These are phyloP conservation scores for Citrus medica DNA, from an alignment of 345 rosid species.

Conservation along the genomic window DNA sequence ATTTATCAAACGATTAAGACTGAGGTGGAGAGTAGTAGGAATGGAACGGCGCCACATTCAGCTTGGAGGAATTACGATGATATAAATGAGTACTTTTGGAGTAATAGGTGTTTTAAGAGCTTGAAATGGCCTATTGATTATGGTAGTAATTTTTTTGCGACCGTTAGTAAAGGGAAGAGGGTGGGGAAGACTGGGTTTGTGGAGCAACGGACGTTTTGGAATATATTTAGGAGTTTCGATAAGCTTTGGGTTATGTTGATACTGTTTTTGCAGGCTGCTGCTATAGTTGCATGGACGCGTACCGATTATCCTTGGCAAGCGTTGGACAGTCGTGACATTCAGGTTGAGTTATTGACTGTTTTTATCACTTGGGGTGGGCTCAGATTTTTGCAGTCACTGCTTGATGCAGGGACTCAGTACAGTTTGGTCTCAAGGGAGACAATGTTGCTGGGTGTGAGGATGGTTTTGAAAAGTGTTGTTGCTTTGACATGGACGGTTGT, in stretches of 20 bases:
- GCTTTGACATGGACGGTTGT: slow-evolving; percentile 72
- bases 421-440: slow-evolving; percentile 76
- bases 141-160: slow-evolving; percentile 47
- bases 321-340: slow-evolving; percentile 42
- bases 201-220: slow-evolving; percentile 88
- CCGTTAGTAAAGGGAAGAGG: slow-evolving; percentile 30
- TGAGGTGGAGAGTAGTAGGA: slow-evolving; percentile 61
- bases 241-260: slow-evolving; percentile 72
- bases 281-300: slow-evolving; percentile 74
- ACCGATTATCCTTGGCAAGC: slow-evolving; percentile 48
- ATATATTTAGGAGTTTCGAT: slow-evolving; percentile 78
- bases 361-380: slow-evolving; percentile 81
- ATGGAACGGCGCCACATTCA: slow-evolving; percentile 75
- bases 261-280: slow-evolving; percentile 66
- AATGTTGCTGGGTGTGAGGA: slow-evolving; percentile 54
- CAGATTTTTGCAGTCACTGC: slow-evolving; percentile 66
- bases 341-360: slow-evolving; percentile 73
- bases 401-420: slow-evolving; percentile 86
- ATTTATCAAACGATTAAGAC: slow-evolving; percentile 52
- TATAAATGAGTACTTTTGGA: slow-evolving; percentile 87
- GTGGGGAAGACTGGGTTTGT: slow-evolving; percentile 89
- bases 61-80: slow-evolving; percentile 96
- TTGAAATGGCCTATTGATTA: slow-evolving; percentile 69
- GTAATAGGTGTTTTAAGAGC: slow-evolving; percentile 70
- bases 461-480: slow-evolving; percentile 66